Conservation (phyloP, 2,329 filamentous ascomycete genomes). For the Aspergillus texensis region DNA sequence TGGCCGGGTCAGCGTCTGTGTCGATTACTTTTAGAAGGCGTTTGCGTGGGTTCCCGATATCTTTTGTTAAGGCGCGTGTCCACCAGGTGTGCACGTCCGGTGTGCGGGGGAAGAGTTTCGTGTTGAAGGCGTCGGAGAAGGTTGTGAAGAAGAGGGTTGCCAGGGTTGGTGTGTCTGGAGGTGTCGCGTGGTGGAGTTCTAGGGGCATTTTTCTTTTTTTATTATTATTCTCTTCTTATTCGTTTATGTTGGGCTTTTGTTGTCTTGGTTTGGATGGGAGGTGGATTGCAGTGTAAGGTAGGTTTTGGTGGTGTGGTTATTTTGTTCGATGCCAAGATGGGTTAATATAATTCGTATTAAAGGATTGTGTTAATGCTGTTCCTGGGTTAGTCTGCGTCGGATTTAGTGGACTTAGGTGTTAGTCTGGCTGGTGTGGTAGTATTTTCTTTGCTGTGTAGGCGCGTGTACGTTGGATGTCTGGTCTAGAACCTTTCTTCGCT, state of each 20-base stretch:
- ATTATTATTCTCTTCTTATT: background rate
- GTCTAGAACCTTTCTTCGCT: background rate
- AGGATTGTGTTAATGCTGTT: background rate
- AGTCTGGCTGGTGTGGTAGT: background rate
- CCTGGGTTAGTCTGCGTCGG: background rate
- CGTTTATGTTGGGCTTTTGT: background rate
- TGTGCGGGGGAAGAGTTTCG: conserved; percentile 26
- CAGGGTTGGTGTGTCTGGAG: conserved; percentile 21
- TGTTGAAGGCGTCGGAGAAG: conserved; percentile 26
- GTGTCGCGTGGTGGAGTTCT: conserved; percentile 13
- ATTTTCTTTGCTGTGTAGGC: background rate
- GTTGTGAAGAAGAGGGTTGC: conserved; percentile 25
- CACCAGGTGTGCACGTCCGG: conserved; percentile 27
- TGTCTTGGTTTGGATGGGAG: background rate
- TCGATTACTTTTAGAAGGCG: conserved; percentile 20
- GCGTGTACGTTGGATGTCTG: too few relatives aligned
- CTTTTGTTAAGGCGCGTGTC: conserved; percentile 7
- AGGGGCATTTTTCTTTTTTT: conserved; percentile 20
- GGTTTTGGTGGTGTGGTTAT: background rate
- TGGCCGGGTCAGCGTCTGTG: conserved; percentile 10
- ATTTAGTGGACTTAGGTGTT: background rate
- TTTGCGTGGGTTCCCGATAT: background rate
- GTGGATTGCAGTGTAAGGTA: background rate
- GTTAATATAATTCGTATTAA: background rate
- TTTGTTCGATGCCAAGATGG: background rate